phyloP scores from a whole-genome alignment of 345 rosid species.

The Populus alba region DNA sequence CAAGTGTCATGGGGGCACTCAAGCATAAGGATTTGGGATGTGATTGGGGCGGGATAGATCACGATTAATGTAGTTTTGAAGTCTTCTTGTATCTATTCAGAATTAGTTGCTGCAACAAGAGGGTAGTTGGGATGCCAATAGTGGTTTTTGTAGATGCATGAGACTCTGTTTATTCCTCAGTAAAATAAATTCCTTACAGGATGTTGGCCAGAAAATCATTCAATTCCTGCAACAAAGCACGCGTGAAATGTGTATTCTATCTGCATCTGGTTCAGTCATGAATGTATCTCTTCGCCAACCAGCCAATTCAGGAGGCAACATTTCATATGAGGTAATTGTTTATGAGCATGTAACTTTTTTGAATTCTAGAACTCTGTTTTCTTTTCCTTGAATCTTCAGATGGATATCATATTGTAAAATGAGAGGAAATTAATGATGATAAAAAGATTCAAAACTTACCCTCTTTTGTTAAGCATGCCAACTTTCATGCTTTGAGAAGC shows the following conservation, averaged over 20 bases:
- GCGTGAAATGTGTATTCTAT: slow-evolving; percentile 74
- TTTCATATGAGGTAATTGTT: slow-evolving; percentile 69
- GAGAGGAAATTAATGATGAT: not conserved
- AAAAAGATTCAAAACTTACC: not conserved
- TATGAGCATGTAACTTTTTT: not conserved
- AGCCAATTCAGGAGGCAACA: slow-evolving; percentile 72
- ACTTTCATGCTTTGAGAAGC: not conserved
- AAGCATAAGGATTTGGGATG: not conserved
- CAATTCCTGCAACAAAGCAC: slow-evolving; percentile 70
- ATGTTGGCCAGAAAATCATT: slow-evolving; percentile 72
- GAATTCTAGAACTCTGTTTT: not conserved
- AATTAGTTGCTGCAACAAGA: not conserved
- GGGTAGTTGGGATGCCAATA: not conserved
- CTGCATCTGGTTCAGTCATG: slow-evolving; percentile 85
- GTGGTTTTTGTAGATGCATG: not conserved
- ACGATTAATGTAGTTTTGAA: not conserved
- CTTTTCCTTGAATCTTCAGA: not conserved
- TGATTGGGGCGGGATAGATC: not conserved
- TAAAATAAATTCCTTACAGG: slow-evolving; percentile 47
- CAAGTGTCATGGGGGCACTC: not conserved
- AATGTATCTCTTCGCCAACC: slow-evolving; percentile 78
- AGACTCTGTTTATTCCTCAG: slow-evolving; percentile 7
- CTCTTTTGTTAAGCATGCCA: not conserved
- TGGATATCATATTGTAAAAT: not conserved
- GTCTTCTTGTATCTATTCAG: not conserved